Evolutionary conservation across 257 asterid genomes (phyloP).

Genomic region (Mitragyna speciosa): DNA sequence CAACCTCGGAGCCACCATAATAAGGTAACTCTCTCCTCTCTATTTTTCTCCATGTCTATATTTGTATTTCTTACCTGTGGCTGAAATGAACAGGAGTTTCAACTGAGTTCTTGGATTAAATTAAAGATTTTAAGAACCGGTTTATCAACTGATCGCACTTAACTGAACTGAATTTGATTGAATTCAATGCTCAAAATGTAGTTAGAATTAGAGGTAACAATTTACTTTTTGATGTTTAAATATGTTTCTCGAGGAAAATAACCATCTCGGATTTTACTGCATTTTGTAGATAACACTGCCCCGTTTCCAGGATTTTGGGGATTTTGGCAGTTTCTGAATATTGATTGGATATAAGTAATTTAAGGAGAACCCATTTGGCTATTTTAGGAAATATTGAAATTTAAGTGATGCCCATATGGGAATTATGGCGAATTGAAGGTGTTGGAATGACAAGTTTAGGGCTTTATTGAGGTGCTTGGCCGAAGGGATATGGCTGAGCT

Average conservation of each 20-base stretch:
- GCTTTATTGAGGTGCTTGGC: background rate
- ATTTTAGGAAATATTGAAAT: background rate
- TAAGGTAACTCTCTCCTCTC: conserved; percentile 19
- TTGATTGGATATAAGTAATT: background rate
- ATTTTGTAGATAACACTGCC: conserved; percentile 8
- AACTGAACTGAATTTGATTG: background rate
- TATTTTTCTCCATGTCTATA: background rate
- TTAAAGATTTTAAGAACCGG: background rate
- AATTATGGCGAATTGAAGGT: background rate
- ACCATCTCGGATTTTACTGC: conserved; percentile 6
- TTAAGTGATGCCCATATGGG: background rate
- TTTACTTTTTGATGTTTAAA: background rate
- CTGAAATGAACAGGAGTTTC: background rate
- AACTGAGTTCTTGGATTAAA: background rate
- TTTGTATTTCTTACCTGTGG: background rate
- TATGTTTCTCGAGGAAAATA: background rate
- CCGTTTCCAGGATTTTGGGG: background rate
- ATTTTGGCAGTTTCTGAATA: conserved; percentile 7
- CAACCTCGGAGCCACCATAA: background rate
- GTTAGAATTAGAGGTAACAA: background rate
- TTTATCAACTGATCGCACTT: background rate
- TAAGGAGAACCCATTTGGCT: background rate
- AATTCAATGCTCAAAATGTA: background rate
- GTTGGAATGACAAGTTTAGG: conserved; percentile 6
- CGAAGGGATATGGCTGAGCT: conserved; percentile 22